Percentiles rank a stretch among this genome's conserved stretches.
Conservation (phyloP, 306 rosid genomes). For the Glycine latifolia region DNA sequence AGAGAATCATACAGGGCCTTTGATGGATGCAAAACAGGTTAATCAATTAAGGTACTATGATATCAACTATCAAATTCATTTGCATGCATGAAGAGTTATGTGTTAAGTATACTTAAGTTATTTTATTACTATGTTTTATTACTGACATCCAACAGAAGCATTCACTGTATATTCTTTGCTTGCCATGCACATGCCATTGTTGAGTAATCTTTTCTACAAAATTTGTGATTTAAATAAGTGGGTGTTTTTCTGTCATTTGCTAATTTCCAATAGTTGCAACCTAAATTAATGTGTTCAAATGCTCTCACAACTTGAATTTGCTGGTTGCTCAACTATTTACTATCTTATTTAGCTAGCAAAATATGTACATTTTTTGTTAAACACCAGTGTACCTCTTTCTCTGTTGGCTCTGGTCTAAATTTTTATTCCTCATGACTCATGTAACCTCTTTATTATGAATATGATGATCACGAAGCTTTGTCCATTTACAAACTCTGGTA, state of each 20-base stretch:
- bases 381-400: neutral
- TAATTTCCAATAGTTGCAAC: neutral
- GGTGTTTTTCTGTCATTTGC: neutral
- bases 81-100: conserved; percentile 26
- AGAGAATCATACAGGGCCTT: conserved; percentile 48
- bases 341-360: conserved; percentile 6
- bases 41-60: conserved; percentile 65
- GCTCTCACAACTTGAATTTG: conserved; percentile 25
- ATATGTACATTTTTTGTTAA: neutral
- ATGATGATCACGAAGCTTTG: conserved; percentile 21
- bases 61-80: conserved; percentile 38
- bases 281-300: conserved; percentile 14
- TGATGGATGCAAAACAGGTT: conserved; percentile 46
- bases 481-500: neutral
- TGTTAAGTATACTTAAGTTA: conserved; percentile 33
- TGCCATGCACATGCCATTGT: conserved; percentile 15
- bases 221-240: neutral
- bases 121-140: neutral
- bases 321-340: neutral
- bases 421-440: neutral
- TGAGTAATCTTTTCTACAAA: conserved; percentile 1
- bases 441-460: conserved; percentile 9
- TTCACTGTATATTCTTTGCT: conserved; percentile 24
- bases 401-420: neutral
- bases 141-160: conserved; percentile 19